A percentile compares a stretch with the other conserved stretches of the same genome.
phyloP scores from a whole-genome alignment of 768 basidiomycete genomes.

The Pleurotus citrinopileatus region DNA sequence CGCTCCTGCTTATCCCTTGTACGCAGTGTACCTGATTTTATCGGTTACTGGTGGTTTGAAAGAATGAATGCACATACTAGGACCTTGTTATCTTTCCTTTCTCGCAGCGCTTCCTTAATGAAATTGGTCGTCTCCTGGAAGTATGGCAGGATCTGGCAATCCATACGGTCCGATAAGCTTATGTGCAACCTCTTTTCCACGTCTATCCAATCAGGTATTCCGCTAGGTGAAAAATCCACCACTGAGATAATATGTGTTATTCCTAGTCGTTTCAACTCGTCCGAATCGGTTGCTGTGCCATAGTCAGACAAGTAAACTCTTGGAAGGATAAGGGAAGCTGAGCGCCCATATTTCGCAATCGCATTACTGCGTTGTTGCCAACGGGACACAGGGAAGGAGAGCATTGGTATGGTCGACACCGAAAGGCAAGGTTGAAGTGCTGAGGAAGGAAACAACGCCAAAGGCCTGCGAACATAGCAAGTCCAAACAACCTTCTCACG shows the following conservation, averaged over 20 bases:
- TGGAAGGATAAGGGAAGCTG: conserved; percentile 38
- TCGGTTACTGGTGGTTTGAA: background rate
- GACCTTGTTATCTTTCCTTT: conserved; percentile 40
- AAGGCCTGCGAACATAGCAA: background rate
- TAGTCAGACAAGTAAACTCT: conserved; percentile 65
- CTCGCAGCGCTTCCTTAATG: conserved; percentile 45
- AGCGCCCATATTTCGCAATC: conserved; percentile 21
- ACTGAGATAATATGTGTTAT: conserved; percentile 75
- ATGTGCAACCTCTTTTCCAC: conserved; percentile 49
- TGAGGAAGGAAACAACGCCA: background rate
- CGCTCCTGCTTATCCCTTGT: conserved; percentile 72
- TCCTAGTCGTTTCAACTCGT: conserved; percentile 50
- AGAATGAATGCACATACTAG: conserved; percentile 36
- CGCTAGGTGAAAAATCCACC: conserved; percentile 44
- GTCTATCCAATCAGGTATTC: conserved; percentile 42
- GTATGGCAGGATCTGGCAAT: conserved; percentile 41
- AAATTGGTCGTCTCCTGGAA: conserved; percentile 50
- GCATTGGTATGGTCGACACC: too few species aligned
- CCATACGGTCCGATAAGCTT: conserved; percentile 36
- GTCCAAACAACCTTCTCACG: background rate
- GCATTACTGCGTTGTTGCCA: conserved; percentile 16
- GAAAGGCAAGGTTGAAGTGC: too few species aligned
- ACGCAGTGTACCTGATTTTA: conserved; percentile 67
- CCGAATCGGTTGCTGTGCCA: conserved; percentile 47
- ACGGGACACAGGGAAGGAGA: background rate